Base-by-base conservation (phyloP, 371 early-diverging fungal genomes). In the Mortierella sp. region DNA sequence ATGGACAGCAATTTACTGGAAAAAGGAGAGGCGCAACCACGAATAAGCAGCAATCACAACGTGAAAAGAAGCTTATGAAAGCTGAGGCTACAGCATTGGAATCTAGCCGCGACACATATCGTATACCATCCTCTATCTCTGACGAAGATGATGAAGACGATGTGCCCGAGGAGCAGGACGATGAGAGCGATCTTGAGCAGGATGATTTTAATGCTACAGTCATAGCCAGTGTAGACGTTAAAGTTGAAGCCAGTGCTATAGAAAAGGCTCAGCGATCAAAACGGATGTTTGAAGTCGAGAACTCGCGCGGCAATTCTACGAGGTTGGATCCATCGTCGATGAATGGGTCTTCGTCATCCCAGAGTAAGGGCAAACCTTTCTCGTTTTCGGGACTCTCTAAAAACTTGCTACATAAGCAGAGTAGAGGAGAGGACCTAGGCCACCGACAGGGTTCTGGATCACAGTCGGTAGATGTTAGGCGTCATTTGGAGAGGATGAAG, bases 401-500 rank as follows among this genome's bases (percentile, higher is more conserved):
- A 19, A 53, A 58, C 43, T 57, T 72, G 8, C 31, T 72, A 56
- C 60, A 67, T 26, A 42, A 64, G 10, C 72, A 76, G 34, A 67
- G 72, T 37, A 66, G 54, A 17, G 37, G 47, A 57, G 57, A 74
- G 35, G 57, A 34, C 35, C 54, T 31, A 19, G 12, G 31, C 26
- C 54, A 19, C 17, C 54, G 31, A 7, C 31, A 57, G 57, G 42
- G 26, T 13, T n/a, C 57, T 2, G 22, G 34, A 32, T 34, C n/a
- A 28, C 22, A 54, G 55, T 42, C 66, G 59, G 45, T 56, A 60
- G 34, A 65, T 15, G 17, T 61, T 2, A 40, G 26, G n/a, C 28
- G 23, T 6, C 79, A 79, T 47, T 64, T 79, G 79, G 70, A 73
- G 32, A 58, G 79, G 13, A 73, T 79, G 79, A 40, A 63, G 23